These are phyloP conservation scores for Auriscalpium microsporum DNA, from an alignment of 768 basidiomycete genomes.

Conservation along the genomic window DNA sequence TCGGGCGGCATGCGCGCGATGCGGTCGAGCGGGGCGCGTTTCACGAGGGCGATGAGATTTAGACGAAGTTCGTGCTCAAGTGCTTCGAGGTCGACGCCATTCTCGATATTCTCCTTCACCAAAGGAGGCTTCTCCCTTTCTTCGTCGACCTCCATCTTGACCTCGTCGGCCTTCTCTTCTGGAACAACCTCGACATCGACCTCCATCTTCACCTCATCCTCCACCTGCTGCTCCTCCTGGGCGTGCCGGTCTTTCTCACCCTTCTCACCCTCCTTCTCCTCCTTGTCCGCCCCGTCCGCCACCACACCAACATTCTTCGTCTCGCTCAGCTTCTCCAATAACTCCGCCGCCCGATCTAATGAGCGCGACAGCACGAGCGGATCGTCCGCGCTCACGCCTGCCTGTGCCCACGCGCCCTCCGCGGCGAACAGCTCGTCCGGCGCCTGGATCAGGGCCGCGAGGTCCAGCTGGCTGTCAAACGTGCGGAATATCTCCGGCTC, in stretches of 20 bases:
- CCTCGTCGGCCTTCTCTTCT: slow-evolving; percentile 3
- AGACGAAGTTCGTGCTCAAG: slow-evolving; percentile 51
- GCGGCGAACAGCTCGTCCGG: slow-evolving; percentile 35
- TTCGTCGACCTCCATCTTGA: slow-evolving; percentile 4
- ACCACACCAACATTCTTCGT: slow-evolving; percentile 6
- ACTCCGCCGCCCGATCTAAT: slow-evolving; percentile 46
- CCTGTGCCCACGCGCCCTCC: slow-evolving; percentile 27
- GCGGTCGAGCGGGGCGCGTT: slow-evolving; percentile 61
- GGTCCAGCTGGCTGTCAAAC: slow-evolving; percentile 27
- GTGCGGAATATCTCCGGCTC: slow-evolving; percentile 12
- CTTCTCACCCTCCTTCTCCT: no score
- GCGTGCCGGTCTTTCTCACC: no score
- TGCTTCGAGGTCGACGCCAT: slow-evolving; percentile 4
- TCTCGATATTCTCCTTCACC: background rate
- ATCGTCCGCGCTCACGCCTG: slow-evolving; percentile 27
- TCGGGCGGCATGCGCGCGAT: slow-evolving; percentile 12
- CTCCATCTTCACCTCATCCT: no score
- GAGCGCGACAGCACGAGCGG: slow-evolving; percentile 46
- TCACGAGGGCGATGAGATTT: slow-evolving; percentile 69
- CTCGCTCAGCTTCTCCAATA: slow-evolving; percentile 38
- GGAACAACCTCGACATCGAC: no score
- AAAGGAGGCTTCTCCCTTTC: background rate
- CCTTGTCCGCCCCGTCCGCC: no score
- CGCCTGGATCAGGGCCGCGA: slow-evolving; percentile 32
- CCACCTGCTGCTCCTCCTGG: no score